Percentiles rank a stretch among this genome's conserved stretches.
These are phyloP conservation scores for Cyberlindnera nakhonratchasimensis DNA, from an alignment of 805 yeast genomes.

Conservation along the genomic window DNA sequence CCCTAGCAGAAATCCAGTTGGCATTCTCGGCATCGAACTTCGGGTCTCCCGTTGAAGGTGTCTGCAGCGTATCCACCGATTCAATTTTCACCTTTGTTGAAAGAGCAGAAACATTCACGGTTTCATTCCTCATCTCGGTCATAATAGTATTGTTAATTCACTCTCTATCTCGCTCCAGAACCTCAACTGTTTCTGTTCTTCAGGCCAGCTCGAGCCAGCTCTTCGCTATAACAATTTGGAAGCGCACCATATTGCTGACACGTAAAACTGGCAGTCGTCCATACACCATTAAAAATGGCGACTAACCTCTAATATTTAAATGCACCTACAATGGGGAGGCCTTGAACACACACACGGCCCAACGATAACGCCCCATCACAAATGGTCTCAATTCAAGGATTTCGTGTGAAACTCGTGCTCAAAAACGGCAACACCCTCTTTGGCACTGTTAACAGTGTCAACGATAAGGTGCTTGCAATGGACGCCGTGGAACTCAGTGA, in stretches of 20 bases:
- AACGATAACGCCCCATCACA: too few species aligned
- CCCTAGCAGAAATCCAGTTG: conserved; percentile 25
- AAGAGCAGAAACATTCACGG: too few species aligned
- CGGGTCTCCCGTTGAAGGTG: conserved; percentile 12
- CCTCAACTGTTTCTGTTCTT: too few species aligned
- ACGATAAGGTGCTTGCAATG: conserved; percentile 38
- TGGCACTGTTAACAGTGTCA: conserved; percentile 28
- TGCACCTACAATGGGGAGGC: too few species aligned
- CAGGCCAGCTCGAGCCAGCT: too few species aligned
- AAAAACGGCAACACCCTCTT: conserved; percentile 8
- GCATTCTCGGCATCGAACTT: conserved; percentile 23
- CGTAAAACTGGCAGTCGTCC: conserved; percentile 1
- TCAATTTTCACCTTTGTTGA: neutral
- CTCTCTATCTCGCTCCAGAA: too few species aligned
- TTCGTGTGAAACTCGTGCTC: conserved; percentile 11
- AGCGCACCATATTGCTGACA: neutral
- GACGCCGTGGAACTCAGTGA: conserved; percentile 41
- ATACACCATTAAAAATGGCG: neutral
- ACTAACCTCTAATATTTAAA: too few species aligned
- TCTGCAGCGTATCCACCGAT: neutral
- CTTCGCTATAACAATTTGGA: too few species aligned
- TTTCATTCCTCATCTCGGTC: too few species aligned
- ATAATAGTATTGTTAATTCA: neutral
- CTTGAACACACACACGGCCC: too few species aligned
- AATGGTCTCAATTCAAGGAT: conserved; percentile 19